Conservation (phyloP, 257 asterid species). For the Solanum raphanifolium region DNA sequence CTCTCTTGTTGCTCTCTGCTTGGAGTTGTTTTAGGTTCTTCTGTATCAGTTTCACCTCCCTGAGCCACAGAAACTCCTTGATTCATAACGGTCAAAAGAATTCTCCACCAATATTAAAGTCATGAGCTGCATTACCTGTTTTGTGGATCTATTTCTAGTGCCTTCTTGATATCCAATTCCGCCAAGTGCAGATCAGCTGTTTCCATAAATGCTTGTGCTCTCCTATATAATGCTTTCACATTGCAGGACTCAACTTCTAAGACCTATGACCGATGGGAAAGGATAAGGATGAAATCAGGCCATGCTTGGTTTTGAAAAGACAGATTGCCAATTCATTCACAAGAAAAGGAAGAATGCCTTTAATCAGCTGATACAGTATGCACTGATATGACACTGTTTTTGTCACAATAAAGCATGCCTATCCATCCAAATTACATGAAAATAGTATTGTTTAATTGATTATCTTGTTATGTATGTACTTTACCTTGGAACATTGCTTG, state of each 20-base stretch:
- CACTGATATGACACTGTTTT: neutral
- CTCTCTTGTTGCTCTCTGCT: constrained; percentile 46
- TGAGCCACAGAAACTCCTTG: constrained; percentile 4
- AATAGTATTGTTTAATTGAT: neutral
- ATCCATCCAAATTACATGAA: neutral
- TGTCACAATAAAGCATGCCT: neutral
- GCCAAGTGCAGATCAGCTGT: constrained; percentile 32
- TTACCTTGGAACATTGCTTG: constrained; percentile 53
- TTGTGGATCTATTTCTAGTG: constrained; percentile 30
- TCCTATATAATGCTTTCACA: constrained; percentile 35
- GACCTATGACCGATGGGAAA: constrained; percentile 20
- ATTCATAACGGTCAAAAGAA: neutral
- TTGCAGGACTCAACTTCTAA: constrained; percentile 46
- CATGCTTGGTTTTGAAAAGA: neutral
- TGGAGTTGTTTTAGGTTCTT: constrained; percentile 38
- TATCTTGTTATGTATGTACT: neutral
- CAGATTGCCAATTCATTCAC: neutral
- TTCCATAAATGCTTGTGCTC: constrained; percentile 39
- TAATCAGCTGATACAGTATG: neutral
- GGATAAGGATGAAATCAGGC: neutral
- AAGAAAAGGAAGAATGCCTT: neutral
- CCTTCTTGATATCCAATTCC: constrained; percentile 31
- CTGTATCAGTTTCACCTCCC: constrained; percentile 56
- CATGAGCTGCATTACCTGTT: constrained; percentile 17
- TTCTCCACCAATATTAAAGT: neutral